Conservation (phyloP, 2,329 filamentous ascomycete species). For the Tolypocladium ovalisporum region DNA sequence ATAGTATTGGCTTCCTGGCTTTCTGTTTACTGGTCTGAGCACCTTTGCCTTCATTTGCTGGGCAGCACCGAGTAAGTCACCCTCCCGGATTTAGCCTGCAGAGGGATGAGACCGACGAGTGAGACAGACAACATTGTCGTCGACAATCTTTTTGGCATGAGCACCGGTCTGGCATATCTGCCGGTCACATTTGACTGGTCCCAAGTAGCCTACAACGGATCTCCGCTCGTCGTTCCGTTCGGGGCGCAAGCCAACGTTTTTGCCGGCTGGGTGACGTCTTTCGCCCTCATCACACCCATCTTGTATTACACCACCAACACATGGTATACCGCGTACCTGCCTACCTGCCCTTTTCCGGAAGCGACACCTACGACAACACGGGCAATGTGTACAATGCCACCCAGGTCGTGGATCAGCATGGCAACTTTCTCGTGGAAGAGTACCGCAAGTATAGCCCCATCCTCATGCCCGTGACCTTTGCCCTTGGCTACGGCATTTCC, state of each 20-base stretch:
- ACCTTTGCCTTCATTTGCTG: slow-evolving; percentile 46
- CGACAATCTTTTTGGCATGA: slow-evolving; percentile 45
- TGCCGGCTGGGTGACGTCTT: slow-evolving; percentile 29
- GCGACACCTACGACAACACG: slow-evolving; percentile 45
- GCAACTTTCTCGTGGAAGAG: slow-evolving; percentile 36
- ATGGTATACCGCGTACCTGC: slow-evolving; percentile 39
- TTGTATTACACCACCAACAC: slow-evolving; percentile 34
- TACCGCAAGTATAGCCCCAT: slow-evolving; percentile 43
- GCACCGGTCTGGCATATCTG: slow-evolving; percentile 40
- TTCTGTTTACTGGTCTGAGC: slow-evolving; percentile 36
- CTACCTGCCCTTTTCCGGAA: slow-evolving; percentile 44
- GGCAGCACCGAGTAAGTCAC: slow-evolving; percentile 11
- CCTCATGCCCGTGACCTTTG: slow-evolving; percentile 37
- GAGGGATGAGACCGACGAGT: slow-evolving; percentile 10
- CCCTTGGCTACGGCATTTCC: slow-evolving; percentile 27
- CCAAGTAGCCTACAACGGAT: slow-evolving; percentile 27
- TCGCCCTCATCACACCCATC: slow-evolving; percentile 32
- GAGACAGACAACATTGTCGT: slow-evolving; percentile 39
- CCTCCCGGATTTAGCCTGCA: neutral
- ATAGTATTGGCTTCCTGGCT: slow-evolving; percentile 39
- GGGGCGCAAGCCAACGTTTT: slow-evolving; percentile 36
- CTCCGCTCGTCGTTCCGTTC: slow-evolving; percentile 28
- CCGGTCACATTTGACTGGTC: slow-evolving; percentile 43
- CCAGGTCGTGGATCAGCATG: slow-evolving; percentile 35
- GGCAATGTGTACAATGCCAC: slow-evolving; percentile 37